Evolutionary conservation across 2,329 filamentous ascomycete genomes (phyloP), one percentile per base, ranked within the genome.

Genomic region (Westerdykella ornata): DNA sequence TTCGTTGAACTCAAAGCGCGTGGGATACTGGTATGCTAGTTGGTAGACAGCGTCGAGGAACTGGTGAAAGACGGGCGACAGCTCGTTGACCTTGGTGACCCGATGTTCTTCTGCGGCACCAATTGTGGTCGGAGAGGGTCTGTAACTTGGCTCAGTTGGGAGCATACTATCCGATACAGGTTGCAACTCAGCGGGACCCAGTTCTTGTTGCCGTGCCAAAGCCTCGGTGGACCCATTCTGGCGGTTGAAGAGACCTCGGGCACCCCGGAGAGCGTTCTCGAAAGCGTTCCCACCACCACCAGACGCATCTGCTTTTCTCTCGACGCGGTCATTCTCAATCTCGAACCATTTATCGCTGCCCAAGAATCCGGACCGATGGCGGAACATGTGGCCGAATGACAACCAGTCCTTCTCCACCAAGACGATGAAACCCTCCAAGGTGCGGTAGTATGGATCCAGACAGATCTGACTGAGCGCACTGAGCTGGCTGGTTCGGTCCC

Each of bases 351-450:
- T 94, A 51, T 97, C 90, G 50, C 86, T 86, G 57, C 82, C 88
- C 41, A 97, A 69, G 53, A 85, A 85, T 3, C 92, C 92, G 12
- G 86, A 86, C n/a, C 92, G 82, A 56, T 95, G 81, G 41, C 88
- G 81, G 68, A 98, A 98, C 83, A 95, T 96, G 67, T 98, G 90
- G 1, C 92, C 92, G 68, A 96, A 98, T 0, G 90, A 92, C 11
- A 98, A 70, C 87, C 92, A 98, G 60, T 98, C 92, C 64, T 98
- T 98, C 66, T 98, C 92, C 2, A 98, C 77, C 5, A 98, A 72
- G 2, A 94, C 82, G 53, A 97, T 89, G 65, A 97, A 98, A 1
- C 92, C 92, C 53, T 96, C 85, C 37, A 98, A 72, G 0, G 92
- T 97, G 38, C 92, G 81, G 64, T 88, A 98, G 66, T 94, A 96